Conservation (phyloP, 768 basidiomycete species). For the Boletellus emodensis region DNA sequence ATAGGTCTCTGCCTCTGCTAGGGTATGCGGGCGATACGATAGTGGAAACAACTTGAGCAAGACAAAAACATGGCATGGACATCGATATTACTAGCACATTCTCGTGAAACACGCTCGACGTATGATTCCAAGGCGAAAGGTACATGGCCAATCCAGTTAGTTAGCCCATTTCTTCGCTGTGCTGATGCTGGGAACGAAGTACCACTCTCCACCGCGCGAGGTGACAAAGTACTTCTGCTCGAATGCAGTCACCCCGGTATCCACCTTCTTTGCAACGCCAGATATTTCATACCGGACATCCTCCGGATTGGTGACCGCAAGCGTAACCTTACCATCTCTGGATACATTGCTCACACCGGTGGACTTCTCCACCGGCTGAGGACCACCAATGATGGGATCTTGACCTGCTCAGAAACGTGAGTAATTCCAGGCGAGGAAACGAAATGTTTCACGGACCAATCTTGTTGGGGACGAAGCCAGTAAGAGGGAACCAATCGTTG, state of each 20-base stretch:
- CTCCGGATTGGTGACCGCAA: neutral
- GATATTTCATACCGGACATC: neutral
- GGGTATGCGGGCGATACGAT: too few relatives aligned
- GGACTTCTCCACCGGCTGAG: neutral
- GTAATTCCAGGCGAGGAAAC: neutral
- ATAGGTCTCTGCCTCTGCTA: too few relatives aligned
- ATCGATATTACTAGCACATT: too few relatives aligned
- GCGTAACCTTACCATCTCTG: neutral
- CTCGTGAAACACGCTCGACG: too few relatives aligned
- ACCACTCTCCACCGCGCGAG: slow-evolving; percentile 51
- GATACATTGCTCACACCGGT: neutral
- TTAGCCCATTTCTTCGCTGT: neutral
- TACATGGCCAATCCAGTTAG: too few relatives aligned
- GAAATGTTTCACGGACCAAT: slow-evolving; percentile 10
- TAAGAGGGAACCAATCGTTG: slow-evolving; percentile 23
- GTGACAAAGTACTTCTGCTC: slow-evolving; percentile 32
- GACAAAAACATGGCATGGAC: too few relatives aligned
- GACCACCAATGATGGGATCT: slow-evolving; percentile 25
- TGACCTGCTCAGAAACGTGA: slow-evolving; percentile 13
- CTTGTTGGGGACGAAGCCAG: slow-evolving; percentile 11
- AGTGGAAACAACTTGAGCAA: too few relatives aligned
- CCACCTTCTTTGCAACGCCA: slow-evolving; percentile 3
- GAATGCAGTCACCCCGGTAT: neutral
- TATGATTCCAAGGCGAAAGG: too few relatives aligned
- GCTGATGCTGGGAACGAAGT: slow-evolving; percentile 46